These are phyloP conservation scores for Salix udensis DNA, from an alignment of 345 rosid species.

Conservation along the genomic window DNA sequence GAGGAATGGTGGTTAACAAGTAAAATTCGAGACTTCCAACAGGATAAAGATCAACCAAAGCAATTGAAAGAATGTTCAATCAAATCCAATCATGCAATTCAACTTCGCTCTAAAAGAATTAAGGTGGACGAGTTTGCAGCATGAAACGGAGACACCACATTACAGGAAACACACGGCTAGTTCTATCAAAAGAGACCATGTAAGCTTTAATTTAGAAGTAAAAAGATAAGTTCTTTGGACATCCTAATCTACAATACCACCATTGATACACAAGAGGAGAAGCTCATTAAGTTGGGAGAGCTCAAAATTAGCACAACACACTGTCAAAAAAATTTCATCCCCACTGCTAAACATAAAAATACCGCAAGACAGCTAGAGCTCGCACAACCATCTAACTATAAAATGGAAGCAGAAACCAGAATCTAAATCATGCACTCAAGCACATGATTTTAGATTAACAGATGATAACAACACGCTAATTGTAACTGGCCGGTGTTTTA, in stretches of 20 bases:
- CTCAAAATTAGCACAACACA: not conserved
- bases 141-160: too few relatives aligned
- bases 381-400: not conserved
- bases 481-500: not conserved
- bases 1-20: too few relatives aligned
- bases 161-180: too few relatives aligned
- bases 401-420: not conserved
- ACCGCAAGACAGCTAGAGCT: not conserved
- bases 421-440: not conserved
- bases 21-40: not conserved
- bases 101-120: too few relatives aligned
- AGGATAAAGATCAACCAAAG: too few relatives aligned
- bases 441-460: not conserved
- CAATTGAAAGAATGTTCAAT: too few relatives aligned
- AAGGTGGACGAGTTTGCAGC: too few relatives aligned
- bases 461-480: too few relatives aligned
- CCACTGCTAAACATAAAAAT: not conserved
- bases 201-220: not conserved
- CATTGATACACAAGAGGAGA: not conserved
- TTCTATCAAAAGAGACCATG: too few relatives aligned
- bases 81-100: too few relatives aligned
- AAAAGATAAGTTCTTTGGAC: not conserved
- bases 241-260: not conserved
- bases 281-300: not conserved
- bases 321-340: not conserved